Base-by-base conservation (phyloP, 140 eudicot species). In the Bidens hawaiensis region DNA sequence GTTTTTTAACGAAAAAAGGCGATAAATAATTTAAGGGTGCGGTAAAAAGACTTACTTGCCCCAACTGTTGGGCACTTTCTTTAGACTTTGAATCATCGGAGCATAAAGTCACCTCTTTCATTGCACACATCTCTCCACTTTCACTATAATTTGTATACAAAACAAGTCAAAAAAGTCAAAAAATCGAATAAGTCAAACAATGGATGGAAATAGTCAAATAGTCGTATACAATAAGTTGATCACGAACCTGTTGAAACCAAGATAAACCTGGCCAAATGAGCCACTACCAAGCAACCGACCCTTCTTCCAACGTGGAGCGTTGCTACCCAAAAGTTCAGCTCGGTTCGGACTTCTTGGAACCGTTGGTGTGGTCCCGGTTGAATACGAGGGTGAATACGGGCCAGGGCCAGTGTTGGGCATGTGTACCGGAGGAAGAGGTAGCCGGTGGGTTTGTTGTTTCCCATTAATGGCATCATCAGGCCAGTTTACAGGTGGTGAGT, bases 81-180 rank as follows among this genome's bases (percentile, higher is more conserved):
- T 79, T 90, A 6, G 95, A 83, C 75, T n/a, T n/a, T n/a, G 86
- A 75, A 79, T 90, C 95, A 75, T 83, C 97, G 26, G 87, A 71
- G 52, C 86, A 90, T 53, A 86, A 64, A 6, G 79, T 82, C 21
- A 86, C 97, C 81, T 90, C 97, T 78, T 90, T 90, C 90, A 90
- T 86, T 14, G 97, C 97, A 68, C 97, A 90, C 95, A 90, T 90
- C 72, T 86, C 90, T 5, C 97, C 97, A 19, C 84, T 83, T 72
- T 86, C 97, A 67, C 97, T 90, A 65, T 62, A 64, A 8, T 43
- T 48, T 58, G 41, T 21, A 19, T 11, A 28, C 63, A 40, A 41
- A 48, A 57, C 6, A 69, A 51, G 65, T 33, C 38, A 53, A 61
- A 31, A 15, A 42, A n/a, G n/a, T n/a, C n/a, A n/a, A 30, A 19